These are phyloP conservation scores for Glycyrrhiza uralensis DNA, from an alignment of 306 rosid species.

Conservation along the genomic window DNA sequence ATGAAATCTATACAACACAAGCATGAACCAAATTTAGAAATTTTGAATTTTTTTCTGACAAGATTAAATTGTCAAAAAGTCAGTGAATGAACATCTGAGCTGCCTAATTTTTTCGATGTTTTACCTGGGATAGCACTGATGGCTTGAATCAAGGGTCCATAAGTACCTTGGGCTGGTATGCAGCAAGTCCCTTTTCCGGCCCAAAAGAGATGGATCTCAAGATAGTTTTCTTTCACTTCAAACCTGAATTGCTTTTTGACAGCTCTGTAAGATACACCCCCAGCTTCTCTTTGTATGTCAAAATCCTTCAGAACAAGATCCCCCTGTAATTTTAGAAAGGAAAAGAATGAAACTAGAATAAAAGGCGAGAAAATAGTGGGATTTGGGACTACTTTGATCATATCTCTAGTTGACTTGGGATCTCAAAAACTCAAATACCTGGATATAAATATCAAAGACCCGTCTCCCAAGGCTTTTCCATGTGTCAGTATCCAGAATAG, in stretches of 20 bases:
- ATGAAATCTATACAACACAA: conserved; percentile 46
- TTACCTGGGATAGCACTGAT: conserved; percentile 74
- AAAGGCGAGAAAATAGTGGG: not conserved
- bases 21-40: not conserved
- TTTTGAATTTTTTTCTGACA: not conserved
- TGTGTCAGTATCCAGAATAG: conserved; percentile 28
- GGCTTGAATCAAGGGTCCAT: conserved; percentile 79
- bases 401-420: not conserved
- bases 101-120: not conserved
- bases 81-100: not conserved
- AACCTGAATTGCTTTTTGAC: conserved; percentile 31
- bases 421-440: conserved; percentile 41
- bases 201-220: conserved; percentile 86
- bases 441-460: conserved; percentile 70
- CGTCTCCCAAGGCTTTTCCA: conserved; percentile 77
- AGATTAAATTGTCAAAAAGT: not conserved
- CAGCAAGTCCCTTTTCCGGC: conserved; percentile 92
- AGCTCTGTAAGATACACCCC: conserved; percentile 44
- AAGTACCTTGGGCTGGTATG: conserved; percentile 54
- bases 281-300: conserved; percentile 63
- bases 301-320: conserved; percentile 54
- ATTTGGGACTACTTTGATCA: not conserved
- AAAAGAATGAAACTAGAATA: not conserved
- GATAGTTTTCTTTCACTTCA: conserved; percentile 53
- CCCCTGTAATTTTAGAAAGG: conserved; percentile 41